Conservation (phyloP, 129 eudicot genomes). For the Chrysanthemum lavandulifolium region DNA sequence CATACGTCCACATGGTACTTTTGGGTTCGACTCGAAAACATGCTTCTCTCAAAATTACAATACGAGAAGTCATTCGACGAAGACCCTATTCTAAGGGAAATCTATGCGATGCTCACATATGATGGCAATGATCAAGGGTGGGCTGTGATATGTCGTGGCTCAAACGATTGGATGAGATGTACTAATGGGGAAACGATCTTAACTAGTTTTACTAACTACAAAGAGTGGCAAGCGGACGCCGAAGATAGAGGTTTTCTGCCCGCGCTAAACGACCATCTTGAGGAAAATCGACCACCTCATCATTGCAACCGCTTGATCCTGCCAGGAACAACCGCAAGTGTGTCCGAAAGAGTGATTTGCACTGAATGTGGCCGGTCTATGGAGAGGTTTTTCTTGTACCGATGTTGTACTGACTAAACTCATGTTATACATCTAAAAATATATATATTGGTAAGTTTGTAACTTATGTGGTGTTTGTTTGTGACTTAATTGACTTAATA, state of each 20-base stretch:
- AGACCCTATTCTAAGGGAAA: slow-evolving; percentile 55
- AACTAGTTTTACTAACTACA: slow-evolving; percentile 33
- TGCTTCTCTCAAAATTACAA: slow-evolving; percentile 66
- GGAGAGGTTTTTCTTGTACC: slow-evolving; percentile 77
- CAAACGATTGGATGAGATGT: slow-evolving; percentile 45
- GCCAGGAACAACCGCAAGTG: slow-evolving; percentile 54
- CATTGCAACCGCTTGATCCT: slow-evolving; percentile 61
- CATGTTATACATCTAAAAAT: slow-evolving; percentile 18
- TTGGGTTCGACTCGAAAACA: slow-evolving; percentile 81
- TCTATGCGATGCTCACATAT: slow-evolving; percentile 57
- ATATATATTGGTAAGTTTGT: not conserved
- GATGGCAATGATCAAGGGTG: slow-evolving; percentile 64
- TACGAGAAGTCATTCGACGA: slow-evolving; percentile 52
- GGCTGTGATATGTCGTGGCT: slow-evolving; percentile 56
- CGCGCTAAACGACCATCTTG: slow-evolving; percentile 40
- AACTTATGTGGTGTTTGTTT: not conserved
- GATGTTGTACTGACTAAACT: slow-evolving; percentile 69
- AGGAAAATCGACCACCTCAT: slow-evolving; percentile 34
- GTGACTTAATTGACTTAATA: too few species aligned
- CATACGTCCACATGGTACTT: too few species aligned
- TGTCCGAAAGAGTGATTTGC: slow-evolving; percentile 55
- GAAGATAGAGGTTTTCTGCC: slow-evolving; percentile 40
- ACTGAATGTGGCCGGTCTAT: slow-evolving; percentile 65
- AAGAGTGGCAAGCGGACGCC: slow-evolving; percentile 42
- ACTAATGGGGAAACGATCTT: slow-evolving; percentile 43